Conservation (phyloP, 148 eudicot species). For the Heliamphora exappendiculata region DNA sequence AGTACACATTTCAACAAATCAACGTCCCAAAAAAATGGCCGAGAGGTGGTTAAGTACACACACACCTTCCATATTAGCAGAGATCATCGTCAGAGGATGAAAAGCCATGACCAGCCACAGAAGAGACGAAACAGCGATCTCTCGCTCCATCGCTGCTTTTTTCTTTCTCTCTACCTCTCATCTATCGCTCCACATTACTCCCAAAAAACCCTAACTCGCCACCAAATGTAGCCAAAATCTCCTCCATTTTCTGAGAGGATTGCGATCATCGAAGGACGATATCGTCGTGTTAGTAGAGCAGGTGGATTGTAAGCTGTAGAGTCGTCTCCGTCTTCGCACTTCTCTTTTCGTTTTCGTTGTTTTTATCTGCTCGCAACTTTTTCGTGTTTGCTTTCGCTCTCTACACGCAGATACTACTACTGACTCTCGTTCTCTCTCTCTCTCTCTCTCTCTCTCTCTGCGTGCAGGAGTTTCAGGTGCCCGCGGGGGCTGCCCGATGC, state of each 20-base stretch:
- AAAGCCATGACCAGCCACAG: conserved; percentile 29
- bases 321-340: not conserved
- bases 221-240: conserved; percentile 2
- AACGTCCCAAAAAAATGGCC: not conserved
- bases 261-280: not conserved
- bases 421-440: not conserved
- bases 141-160: conserved; percentile 27
- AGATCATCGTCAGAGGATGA: conserved; percentile 29
- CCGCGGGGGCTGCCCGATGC: conserved; percentile 1
- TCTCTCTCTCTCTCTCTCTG: not conserved
- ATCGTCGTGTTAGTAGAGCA: conserved; percentile 6
- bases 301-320: conserved; percentile 1
- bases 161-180: conserved; percentile 14
- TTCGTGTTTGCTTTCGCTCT: too few species aligned
- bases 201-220: conserved; percentile 2
- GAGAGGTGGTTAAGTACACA: not conserved
- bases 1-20: not conserved
- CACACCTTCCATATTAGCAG: conserved; percentile 65
- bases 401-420: too few species aligned
- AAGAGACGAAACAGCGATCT: conserved; percentile 18
- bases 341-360: not conserved
- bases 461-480: not conserved
- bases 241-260: not conserved
- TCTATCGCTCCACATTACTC: conserved; percentile 9
- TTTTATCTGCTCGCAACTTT: not conserved